Conservation (phyloP, 441 rosid genomes). For the Oxalis stricta region DNA sequence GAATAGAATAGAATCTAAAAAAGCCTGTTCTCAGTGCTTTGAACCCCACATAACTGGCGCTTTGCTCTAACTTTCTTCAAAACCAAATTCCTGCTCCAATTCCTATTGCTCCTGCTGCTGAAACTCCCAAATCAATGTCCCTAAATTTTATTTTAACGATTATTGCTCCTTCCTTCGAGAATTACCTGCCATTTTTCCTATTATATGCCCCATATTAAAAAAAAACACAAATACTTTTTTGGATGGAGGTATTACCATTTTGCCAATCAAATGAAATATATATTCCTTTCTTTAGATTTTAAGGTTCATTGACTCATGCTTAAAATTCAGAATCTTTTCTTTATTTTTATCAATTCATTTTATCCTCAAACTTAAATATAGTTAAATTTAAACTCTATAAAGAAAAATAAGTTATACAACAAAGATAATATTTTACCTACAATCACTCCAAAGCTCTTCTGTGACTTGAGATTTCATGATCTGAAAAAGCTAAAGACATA, state of each 20-base stretch:
- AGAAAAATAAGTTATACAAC: background rate
- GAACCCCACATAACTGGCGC: conserved; percentile 84
- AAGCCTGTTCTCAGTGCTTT: conserved; percentile 67
- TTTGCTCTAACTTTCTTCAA: conserved; percentile 66
- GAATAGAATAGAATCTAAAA: conserved; percentile 29
- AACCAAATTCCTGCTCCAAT: conserved; percentile 72
- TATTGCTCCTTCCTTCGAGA: no score
- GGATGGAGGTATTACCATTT: no score
- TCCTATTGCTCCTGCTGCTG: conserved; percentile 69
- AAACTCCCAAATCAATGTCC: conserved; percentile 57
- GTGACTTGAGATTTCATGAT: conserved; percentile 21
- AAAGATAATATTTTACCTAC: conserved; percentile 21
- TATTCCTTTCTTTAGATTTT: no score
- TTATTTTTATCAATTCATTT: background rate
- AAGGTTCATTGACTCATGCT: no score
- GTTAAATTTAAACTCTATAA: no score
- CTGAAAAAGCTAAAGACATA: conserved; percentile 18
- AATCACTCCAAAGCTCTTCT: conserved; percentile 32
- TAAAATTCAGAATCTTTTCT: background rate
- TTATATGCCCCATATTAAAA: background rate
- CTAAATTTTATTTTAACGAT: no score
- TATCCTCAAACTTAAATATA: no score
- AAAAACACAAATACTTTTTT: background rate
- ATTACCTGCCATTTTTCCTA: no score
- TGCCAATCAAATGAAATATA: no score